Percentiles rank a stretch among this genome's conserved stretches.
Conservation (phyloP, 805 yeast genomes). For the Saccharomycopsis synnaedendra region DNA sequence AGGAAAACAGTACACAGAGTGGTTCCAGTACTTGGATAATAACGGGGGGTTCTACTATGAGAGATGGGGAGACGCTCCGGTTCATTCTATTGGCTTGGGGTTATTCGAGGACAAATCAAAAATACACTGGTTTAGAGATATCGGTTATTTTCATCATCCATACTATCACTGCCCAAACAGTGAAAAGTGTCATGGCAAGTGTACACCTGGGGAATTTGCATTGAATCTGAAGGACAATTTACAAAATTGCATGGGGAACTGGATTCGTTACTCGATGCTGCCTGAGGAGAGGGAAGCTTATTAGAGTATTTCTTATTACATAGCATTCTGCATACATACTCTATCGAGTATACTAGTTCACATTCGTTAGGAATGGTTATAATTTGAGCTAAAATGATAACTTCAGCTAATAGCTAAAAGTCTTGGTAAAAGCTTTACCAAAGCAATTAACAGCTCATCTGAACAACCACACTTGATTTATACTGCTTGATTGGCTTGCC, state of each 20-base stretch:
- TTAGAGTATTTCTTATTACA: neutral
- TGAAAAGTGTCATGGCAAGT: slow-evolving; percentile 32
- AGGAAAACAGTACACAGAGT: slow-evolving; percentile 48
- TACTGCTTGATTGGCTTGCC: too few relatives aligned
- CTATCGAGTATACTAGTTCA: neutral
- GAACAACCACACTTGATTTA: too few relatives aligned
- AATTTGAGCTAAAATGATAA: too few relatives aligned
- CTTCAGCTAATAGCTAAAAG: too few relatives aligned
- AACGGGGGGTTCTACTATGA: slow-evolving; percentile 84
- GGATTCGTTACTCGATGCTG: slow-evolving; percentile 41
- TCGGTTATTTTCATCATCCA: slow-evolving; percentile 67
- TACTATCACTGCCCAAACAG: slow-evolving; percentile 65
- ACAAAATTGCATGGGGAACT: slow-evolving; percentile 65
- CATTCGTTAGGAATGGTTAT: too few relatives aligned
- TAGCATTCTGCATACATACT: neutral
- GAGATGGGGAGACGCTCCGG: slow-evolving; percentile 92
- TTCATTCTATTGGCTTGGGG: slow-evolving; percentile 63
- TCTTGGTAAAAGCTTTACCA: too few relatives aligned
- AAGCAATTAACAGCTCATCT: too few relatives aligned
- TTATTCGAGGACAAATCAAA: slow-evolving; percentile 56
- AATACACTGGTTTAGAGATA: slow-evolving; percentile 80
- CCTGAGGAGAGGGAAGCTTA: slow-evolving; percentile 17
- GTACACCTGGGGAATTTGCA: slow-evolving; percentile 45
- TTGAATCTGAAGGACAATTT: slow-evolving; percentile 37
- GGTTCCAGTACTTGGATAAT: slow-evolving; percentile 51